A percentile compares a stretch with the other conserved stretches of the same genome.
Evolutionary conservation across 2,329 filamentous ascomycete genomes (phyloP).

Genomic region (Fusarium nelsonii): DNA sequence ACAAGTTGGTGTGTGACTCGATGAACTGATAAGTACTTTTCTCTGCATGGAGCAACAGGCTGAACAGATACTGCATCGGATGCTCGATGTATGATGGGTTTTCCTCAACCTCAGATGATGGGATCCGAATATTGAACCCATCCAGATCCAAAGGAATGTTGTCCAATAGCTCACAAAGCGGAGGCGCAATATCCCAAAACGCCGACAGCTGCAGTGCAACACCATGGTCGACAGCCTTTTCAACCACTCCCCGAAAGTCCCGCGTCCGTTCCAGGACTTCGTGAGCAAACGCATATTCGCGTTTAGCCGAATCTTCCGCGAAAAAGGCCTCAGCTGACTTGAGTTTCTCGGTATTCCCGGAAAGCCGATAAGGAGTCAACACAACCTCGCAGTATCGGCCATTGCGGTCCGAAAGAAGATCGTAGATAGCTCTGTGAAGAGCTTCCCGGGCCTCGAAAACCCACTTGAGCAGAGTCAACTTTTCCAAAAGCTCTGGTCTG

Average conservation of each 20-base stretch:
- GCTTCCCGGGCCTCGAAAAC: slow-evolving; percentile 94
- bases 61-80: slow-evolving; percentile 91
- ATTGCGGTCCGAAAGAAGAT: slow-evolving; percentile 86
- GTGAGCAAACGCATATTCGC: slow-evolving; percentile 76
- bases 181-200: slow-evolving; percentile 97
- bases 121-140: slow-evolving; percentile 80
- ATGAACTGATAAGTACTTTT: slow-evolving; percentile 98
- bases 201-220: slow-evolving; percentile 92
- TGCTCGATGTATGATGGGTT: slow-evolving; percentile 84
- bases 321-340: slow-evolving; percentile 86
- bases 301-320: slow-evolving; percentile 78
- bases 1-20: slow-evolving; percentile 89
- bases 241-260: slow-evolving; percentile 82
- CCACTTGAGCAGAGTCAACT: slow-evolving; percentile 95
- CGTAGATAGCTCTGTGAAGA: slow-evolving; percentile 86
- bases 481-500: slow-evolving; percentile 92
- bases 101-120: slow-evolving; percentile 82
- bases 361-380: slow-evolving; percentile 80
- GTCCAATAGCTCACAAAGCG: slow-evolving; percentile 80
- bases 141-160: slow-evolving; percentile 74
- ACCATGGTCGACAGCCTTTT: slow-evolving; percentile 86
- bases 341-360: slow-evolving; percentile 83
- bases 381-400: slow-evolving; percentile 88
- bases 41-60: slow-evolving; percentile 85
- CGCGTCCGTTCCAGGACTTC: slow-evolving; percentile 80